A percentile compares a stretch with the other conserved stretches of the same genome.
These are phyloP conservation scores for Neofusicoccum umdonicola DNA, from an alignment of 2,329 filamentous ascomycete species.

Conservation along the genomic window DNA sequence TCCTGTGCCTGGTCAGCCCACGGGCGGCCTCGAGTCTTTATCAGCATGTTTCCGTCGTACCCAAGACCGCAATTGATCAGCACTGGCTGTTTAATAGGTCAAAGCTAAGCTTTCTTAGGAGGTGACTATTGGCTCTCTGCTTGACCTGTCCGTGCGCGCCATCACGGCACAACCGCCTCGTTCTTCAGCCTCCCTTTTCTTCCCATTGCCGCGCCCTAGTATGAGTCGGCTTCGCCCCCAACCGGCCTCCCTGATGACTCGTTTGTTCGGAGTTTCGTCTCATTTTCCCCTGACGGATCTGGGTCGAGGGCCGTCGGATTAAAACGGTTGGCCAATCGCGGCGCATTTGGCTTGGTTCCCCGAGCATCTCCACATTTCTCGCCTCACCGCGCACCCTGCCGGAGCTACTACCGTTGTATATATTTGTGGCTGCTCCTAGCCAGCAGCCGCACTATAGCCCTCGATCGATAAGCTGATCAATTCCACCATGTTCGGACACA, in stretches of 20 bases:
- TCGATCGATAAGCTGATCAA: background rate
- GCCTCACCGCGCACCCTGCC: conserved; percentile 1
- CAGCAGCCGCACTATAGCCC: background rate
- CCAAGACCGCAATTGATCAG: background rate
- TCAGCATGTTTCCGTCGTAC: background rate
- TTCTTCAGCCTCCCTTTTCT: conserved; percentile 1
- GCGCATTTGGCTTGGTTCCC: background rate
- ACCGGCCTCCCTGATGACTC: background rate
- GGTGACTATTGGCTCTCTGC: background rate
- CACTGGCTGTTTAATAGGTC: background rate
- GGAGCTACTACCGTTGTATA: background rate
- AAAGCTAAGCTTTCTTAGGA: conserved; percentile 5
- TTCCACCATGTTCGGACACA: conserved; percentile 5
- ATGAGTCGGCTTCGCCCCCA: background rate
- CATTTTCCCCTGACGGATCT: background rate
- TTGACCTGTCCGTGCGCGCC: background rate
- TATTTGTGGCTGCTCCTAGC: background rate
- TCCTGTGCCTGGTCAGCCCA: background rate
- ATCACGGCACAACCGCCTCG: background rate
- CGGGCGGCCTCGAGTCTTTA: background rate
- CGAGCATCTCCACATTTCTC: conserved; percentile 10
- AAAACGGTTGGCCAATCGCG: background rate
- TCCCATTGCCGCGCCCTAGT: too few species aligned
- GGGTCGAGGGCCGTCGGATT: background rate
- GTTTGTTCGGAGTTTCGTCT: background rate